phyloP scores from a whole-genome alignment of 1,284 basidiomycete species.

The Pisolithus thermaeus region DNA sequence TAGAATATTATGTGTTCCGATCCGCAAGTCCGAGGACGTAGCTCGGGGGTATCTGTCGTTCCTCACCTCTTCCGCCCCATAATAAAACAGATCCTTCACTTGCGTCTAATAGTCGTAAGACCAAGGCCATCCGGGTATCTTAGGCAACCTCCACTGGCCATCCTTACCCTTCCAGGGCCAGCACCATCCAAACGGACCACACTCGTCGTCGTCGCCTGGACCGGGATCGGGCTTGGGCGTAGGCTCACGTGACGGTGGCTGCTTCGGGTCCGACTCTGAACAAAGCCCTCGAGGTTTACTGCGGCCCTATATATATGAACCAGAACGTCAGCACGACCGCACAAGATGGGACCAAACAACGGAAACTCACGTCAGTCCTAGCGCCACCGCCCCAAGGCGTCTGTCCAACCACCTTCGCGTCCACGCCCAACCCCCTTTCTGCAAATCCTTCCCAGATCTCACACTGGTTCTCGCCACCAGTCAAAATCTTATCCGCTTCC shows the following conservation, averaged over 20 bases:
- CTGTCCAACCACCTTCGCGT: conserved; percentile 67
- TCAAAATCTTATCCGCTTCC: conserved; percentile 86
- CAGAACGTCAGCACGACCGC: conserved; percentile 3
- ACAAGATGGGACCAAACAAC: neutral
- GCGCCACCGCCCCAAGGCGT: conserved; percentile 96
- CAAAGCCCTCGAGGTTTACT: conserved; percentile 23
- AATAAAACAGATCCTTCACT: too few relatives aligned
- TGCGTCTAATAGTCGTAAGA: conserved; percentile 15
- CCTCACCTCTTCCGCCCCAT: too few relatives aligned
- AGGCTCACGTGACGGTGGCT: conserved; percentile 21
- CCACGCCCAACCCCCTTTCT: conserved; percentile 72
- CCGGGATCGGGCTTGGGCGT: conserved; percentile 23
- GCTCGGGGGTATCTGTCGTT: too few relatives aligned
- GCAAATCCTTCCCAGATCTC: conserved; percentile 86
- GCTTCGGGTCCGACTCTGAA: neutral
- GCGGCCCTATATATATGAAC: conserved; percentile 19
- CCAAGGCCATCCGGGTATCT: conserved; percentile 20
- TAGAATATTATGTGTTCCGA: too few relatives aligned
- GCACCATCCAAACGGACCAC: conserved; percentile 24
- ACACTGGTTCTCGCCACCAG: conserved; percentile 90
- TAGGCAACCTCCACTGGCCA: conserved; percentile 14
- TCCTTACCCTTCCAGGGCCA: conserved; percentile 18
- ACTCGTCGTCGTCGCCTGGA: conserved; percentile 27
- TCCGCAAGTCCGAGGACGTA: too few relatives aligned
- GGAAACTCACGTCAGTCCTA: conserved; percentile 45